Evolutionary conservation across 495 filamentous ascomycete genomes (phyloP), one percentile per base, ranked within the genome.

Genomic region (Durotheca rogersii): DNA sequence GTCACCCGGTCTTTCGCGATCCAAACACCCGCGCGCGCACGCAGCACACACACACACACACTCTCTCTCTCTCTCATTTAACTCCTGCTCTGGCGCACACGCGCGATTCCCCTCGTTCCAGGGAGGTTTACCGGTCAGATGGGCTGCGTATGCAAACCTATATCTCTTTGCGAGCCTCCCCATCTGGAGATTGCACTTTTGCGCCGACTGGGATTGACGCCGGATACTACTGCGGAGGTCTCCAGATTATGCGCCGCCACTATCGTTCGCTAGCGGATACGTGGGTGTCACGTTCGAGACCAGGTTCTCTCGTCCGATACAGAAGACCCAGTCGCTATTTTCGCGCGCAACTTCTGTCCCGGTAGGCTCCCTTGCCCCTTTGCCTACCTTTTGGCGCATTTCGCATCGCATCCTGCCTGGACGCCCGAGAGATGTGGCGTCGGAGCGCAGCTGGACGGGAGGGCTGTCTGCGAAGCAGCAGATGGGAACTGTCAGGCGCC

Each of bases 1-100:
- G 58, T 61, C 53, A 64, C 39, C 61, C 61, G 61, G 58, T 32
- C 53, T 48, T 46, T 53, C 39, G 47, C 42, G 41, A 59, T 54
- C 50, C 41, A 59, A 27, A 36, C 33, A 34, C 32, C 30, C 19
- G 19, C 29, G 46, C 16, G 37, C 36, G 41, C 19, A 45, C 33
- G 30, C 17, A 47, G 19, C 27, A 51, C 9, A 21, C 30, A 30
- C 16, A 7, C n/a, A 38, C 15, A 23, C 40, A 32, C 23, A 27
- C 23, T 23, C 10, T 43, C 41, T 43, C 43, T 15, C 43, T 37
- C 16, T 38, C 38, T 36, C n/a, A n/a, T n/a, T n/a, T n/a, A n/a
- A n/a, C n/a, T n/a, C n/a, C n/a, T n/a, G n/a, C n/a, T n/a, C 35
- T 34, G 52, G 57, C 57, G 57, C 57, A 56, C 45, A 47, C 41